These are phyloP conservation scores for Melaleuca alternifolia DNA, from an alignment of 345 rosid genomes.

Conservation along the genomic window DNA sequence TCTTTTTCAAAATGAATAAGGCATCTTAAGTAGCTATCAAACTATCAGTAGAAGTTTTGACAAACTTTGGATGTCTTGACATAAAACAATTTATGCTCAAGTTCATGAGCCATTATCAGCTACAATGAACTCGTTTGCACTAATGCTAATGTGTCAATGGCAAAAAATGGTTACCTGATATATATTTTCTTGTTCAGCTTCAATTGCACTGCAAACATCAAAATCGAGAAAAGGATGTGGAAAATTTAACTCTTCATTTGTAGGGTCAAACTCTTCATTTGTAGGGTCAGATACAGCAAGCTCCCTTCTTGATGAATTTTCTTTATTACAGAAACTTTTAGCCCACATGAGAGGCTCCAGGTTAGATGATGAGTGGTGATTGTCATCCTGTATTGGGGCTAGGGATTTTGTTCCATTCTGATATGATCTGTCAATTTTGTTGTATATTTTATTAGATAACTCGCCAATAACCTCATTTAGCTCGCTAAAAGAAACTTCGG, in stretches of 20 bases:
- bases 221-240: background rate
- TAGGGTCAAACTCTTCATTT: no score
- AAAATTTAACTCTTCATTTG: background rate
- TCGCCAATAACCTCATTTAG: background rate
- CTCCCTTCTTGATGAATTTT: background rate
- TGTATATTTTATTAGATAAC: background rate
- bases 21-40: background rate
- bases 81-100: no score
- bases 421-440: background rate
- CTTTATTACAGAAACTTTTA: background rate
- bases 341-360: fast-evolving
- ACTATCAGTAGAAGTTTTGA: no score
- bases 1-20: background rate
- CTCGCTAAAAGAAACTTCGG: background rate
- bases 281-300: background rate
- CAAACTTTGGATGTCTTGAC: no score
- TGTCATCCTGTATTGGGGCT: background rate
- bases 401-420: background rate
- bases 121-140: background rate
- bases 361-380: background rate
- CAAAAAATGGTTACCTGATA: background rate
- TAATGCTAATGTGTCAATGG: background rate
- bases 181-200: background rate
- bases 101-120: no score
- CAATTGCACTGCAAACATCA: background rate